Evolutionary conservation across 306 rosid species (phyloP).

Genomic region (Begonia fuchsioides): DNA sequence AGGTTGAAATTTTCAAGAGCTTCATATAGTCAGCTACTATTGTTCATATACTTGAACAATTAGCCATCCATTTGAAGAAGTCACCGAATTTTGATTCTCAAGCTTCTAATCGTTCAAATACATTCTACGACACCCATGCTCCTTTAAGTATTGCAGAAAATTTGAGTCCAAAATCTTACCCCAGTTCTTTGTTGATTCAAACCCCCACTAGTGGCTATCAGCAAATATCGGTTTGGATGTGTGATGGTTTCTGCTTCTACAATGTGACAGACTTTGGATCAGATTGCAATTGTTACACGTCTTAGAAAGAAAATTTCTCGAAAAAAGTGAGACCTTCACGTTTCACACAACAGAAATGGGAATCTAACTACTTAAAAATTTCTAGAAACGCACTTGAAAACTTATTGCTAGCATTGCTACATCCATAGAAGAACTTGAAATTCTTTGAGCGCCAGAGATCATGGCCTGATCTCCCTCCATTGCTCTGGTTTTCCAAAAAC

Average conservation of each 20-base stretch:
- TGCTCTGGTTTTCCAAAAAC: constrained; percentile 21
- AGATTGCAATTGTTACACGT: not conserved
- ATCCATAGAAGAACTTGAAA: constrained; percentile 55
- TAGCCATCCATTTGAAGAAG: too few species aligned
- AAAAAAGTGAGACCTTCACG: not conserved
- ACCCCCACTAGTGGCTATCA: constrained; percentile 97
- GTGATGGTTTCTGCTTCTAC: constrained; percentile 57
- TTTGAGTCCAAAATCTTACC: constrained; percentile 28
- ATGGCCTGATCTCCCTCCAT: constrained; percentile 43
- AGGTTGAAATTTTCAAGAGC: too few species aligned
- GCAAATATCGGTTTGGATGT: constrained; percentile 46
- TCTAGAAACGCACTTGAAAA: constrained; percentile 52
- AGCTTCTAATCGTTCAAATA: not conserved
- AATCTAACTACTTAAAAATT: not conserved
- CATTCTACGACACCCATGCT: not conserved
- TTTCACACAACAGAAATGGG: not conserved
- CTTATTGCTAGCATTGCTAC: constrained; percentile 67
- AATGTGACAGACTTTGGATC: constrained; percentile 6
- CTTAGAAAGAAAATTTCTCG: not conserved
- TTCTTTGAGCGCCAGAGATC: constrained; percentile 68
- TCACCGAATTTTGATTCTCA: not conserved
- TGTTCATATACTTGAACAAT: too few species aligned
- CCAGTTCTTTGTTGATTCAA: constrained; percentile 99
- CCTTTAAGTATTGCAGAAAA: constrained; percentile 3
- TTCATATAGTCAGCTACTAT: too few species aligned